Conservation (phyloP, 306 rosid genomes). For the Cotoneaster glaucophyllus region DNA sequence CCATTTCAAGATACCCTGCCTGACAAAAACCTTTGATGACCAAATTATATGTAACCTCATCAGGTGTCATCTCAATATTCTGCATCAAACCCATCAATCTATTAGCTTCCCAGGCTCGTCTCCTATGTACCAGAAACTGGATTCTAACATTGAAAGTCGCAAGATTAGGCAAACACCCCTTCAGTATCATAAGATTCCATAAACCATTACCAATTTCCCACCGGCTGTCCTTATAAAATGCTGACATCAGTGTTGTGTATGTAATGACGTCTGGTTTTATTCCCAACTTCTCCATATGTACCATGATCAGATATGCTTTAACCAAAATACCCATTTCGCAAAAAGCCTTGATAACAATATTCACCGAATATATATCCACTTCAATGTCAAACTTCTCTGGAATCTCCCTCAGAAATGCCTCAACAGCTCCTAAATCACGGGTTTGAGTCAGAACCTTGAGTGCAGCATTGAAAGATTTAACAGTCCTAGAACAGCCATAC, state of each 20-base stretch:
- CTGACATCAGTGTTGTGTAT: conserved; percentile 60
- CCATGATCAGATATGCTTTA: conserved; percentile 51
- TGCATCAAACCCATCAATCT: conserved; percentile 43
- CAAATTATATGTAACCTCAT: conserved; percentile 63
- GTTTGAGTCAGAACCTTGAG: conserved; percentile 53
- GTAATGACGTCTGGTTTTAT: conserved; percentile 62
- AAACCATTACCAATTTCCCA: conserved; percentile 64
- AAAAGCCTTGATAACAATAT: conserved; percentile 52
- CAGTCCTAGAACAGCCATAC: conserved; percentile 47
- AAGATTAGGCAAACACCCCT: conserved; percentile 54
- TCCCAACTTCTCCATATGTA: conserved; percentile 42
- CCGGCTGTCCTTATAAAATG: conserved; percentile 41
- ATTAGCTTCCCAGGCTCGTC: conserved; percentile 73
- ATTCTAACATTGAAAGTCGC: conserved; percentile 68
- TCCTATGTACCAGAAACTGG: conserved; percentile 39
- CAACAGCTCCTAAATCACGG: conserved; percentile 26
- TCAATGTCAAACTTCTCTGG: conserved; percentile 29
- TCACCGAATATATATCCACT: conserved; percentile 44
- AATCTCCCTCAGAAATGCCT: conserved; percentile 21
- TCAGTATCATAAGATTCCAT: conserved; percentile 72
- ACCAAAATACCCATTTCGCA: conserved; percentile 38
- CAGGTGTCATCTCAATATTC: conserved; percentile 44
- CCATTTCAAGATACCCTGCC: conserved; percentile 57
- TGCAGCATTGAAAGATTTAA: conserved; percentile 63
- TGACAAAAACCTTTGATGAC: conserved; percentile 66